Conservation (phyloP, 2,329 filamentous ascomycete species). For the Mariannaea sp. region DNA sequence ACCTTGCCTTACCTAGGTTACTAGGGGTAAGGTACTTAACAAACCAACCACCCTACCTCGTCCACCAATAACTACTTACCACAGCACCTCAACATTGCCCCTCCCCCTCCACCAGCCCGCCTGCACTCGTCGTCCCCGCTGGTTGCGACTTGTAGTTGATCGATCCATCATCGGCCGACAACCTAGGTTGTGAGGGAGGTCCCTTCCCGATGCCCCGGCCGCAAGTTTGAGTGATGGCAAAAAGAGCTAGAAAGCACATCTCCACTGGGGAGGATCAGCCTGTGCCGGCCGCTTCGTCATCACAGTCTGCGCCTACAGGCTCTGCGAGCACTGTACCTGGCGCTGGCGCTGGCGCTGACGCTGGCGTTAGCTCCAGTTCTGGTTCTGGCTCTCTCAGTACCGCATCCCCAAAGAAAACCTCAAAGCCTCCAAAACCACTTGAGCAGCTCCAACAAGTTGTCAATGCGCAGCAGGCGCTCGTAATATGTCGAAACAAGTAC, state of each 20-base stretch:
- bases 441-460: not conserved
- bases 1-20: too few relatives aligned
- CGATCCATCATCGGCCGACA: not conserved
- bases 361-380: not conserved
- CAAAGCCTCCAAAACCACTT: conserved; percentile 16
- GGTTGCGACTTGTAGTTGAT: not conserved
- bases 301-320: not conserved
- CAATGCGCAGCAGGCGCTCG: conserved; percentile 27
- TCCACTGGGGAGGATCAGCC: conserved; percentile 38
- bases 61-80: not conserved
- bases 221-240: conserved; percentile 46
- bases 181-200: not conserved
- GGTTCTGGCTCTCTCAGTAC: conserved; percentile 1
- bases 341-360: not conserved
- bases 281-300: conserved; percentile 9
- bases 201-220: conserved; percentile 1
- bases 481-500: conserved; percentile 69
- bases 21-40: too few relatives aligned
- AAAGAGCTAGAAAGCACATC: conserved; percentile 55
- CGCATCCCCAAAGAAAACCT: conserved; percentile 20
- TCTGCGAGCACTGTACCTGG: conserved; percentile 5
- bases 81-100: not conserved
- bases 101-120: conserved; percentile 1
- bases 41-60: too few relatives aligned
- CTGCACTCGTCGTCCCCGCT: not conserved